Evolutionary conservation across 148 eudicot species (phyloP).

Genomic region (Vaccinium vitisidaea): DNA sequence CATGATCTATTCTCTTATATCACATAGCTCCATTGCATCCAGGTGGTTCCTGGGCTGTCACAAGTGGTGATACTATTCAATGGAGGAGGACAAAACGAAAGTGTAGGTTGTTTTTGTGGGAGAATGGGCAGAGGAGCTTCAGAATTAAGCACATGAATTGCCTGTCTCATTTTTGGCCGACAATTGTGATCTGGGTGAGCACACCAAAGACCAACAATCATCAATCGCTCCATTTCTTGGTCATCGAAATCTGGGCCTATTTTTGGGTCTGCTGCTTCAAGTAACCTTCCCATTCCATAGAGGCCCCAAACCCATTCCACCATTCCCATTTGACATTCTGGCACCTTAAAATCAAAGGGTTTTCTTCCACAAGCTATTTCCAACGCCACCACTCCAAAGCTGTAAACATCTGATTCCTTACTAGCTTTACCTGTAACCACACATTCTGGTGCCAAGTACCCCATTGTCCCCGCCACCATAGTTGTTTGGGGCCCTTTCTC

Average conservation of each 20-base stretch:
- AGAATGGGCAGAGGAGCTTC: too few relatives aligned
- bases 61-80: too few relatives aligned
- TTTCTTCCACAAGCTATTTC: not conserved
- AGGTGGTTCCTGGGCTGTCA: too few relatives aligned
- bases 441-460: not conserved
- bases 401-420: not conserved
- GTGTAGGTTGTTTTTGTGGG: too few relatives aligned
- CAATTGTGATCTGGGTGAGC: too few relatives aligned
- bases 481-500: slow-evolving; percentile 15
- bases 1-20: too few relatives aligned
- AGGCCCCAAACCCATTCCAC: slow-evolving; percentile 7
- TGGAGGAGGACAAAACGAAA: too few relatives aligned
- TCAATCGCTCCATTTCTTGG: not conserved
- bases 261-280: not conserved
- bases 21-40: too few relatives aligned
- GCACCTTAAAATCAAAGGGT: slow-evolving; percentile 19
- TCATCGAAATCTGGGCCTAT: not conserved
- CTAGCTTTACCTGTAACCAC: not conserved
- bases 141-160: too few relatives aligned
- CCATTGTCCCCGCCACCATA: slow-evolving; percentile 20
- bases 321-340: not conserved
- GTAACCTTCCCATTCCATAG: slow-evolving; percentile 5
- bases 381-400: not conserved
- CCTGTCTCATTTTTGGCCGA: too few relatives aligned
- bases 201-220: too few relatives aligned